phyloP scores from a whole-genome alignment of 768 basidiomycete species.

The Psilocybe azurescens region DNA sequence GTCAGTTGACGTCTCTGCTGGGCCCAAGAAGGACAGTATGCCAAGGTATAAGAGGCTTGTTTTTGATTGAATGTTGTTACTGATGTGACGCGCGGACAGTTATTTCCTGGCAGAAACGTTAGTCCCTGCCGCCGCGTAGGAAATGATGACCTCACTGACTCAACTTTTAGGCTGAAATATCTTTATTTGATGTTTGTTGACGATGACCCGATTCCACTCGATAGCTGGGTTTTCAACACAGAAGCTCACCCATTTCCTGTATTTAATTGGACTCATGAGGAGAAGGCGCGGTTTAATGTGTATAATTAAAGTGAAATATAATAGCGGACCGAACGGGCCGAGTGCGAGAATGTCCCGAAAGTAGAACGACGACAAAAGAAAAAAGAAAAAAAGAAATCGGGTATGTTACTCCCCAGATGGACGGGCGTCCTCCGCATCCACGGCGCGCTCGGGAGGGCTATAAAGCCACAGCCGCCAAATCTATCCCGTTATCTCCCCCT shows the following conservation, averaged over 20 bases:
- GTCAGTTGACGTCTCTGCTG: constrained; percentile 49
- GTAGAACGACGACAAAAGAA: constrained; percentile 5
- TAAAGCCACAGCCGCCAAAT: constrained; percentile 20
- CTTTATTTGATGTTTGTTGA: constrained; percentile 72
- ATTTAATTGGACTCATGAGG: constrained; percentile 63
- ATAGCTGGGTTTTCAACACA: constrained; percentile 67
- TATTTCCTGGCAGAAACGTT: constrained; percentile 56
- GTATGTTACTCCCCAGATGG: constrained; percentile 27
- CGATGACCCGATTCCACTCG: constrained; percentile 61
- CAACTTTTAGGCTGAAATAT: constrained; percentile 63
- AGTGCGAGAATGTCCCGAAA: background rate
- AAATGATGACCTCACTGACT: constrained; percentile 11
- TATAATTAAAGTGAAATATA: constrained; percentile 7
- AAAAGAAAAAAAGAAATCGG: constrained; percentile 7
- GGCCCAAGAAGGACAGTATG: constrained; percentile 58
- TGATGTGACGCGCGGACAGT: constrained; percentile 27
- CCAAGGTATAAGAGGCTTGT: constrained; percentile 60
- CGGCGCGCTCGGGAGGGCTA: constrained; percentile 20
- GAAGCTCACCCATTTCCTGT: constrained; percentile 82
- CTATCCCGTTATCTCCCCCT: constrained; percentile 13
- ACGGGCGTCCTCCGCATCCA: constrained; percentile 20
- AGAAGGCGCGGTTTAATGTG: constrained; percentile 46
- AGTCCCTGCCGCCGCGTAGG: constrained; percentile 23
- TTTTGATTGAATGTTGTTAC: background rate
- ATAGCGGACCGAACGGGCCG: constrained; percentile 6